phyloP scores from a whole-genome alignment of 495 filamentous ascomycete species.

The Tuber indicum region DNA sequence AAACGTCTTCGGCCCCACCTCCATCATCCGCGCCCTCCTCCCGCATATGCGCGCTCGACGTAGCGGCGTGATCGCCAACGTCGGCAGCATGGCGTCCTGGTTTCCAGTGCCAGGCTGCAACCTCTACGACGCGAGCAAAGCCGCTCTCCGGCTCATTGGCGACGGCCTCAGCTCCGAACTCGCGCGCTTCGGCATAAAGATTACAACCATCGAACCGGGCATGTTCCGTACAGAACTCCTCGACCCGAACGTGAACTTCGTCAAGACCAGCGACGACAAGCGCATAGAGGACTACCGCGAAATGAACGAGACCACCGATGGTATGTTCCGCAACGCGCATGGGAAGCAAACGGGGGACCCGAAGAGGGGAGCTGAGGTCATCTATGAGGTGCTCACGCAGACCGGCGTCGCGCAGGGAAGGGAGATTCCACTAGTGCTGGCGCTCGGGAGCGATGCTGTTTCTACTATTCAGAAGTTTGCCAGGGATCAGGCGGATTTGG shows the following conservation, averaged over 20 bases:
- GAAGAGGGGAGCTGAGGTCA: slow-evolving; percentile 46
- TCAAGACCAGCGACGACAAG: slow-evolving; percentile 18
- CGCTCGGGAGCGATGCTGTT: slow-evolving; percentile 46
- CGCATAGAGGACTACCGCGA: slow-evolving; percentile 24
- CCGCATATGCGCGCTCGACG: slow-evolving; percentile 47
- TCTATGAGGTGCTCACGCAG: slow-evolving; percentile 47
- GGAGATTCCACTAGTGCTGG: slow-evolving; percentile 45
- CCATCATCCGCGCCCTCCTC: slow-evolving; percentile 46
- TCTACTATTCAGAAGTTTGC: not conserved
- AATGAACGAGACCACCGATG: slow-evolving; percentile 30
- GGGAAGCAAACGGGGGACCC: slow-evolving; percentile 46
- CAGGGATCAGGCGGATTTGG: slow-evolving; percentile 2
- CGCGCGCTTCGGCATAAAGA: slow-evolving; percentile 45
- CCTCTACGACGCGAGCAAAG: not conserved
- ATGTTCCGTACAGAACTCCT: slow-evolving; percentile 14
- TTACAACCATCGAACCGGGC: slow-evolving; percentile 47
- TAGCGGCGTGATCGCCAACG: slow-evolving; percentile 46
- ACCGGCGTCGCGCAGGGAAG: slow-evolving; percentile 43
- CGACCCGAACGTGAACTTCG: not conserved
- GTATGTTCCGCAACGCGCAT: slow-evolving; percentile 19
- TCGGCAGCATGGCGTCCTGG: slow-evolving; percentile 45
- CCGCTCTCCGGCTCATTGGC: not conserved
- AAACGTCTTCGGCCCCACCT: slow-evolving; percentile 49
- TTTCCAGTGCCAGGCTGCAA: not conserved
- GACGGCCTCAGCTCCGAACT: slow-evolving; percentile 43